phyloP scores from a whole-genome alignment of 306 rosid genomes.

The Malus fusca region DNA sequence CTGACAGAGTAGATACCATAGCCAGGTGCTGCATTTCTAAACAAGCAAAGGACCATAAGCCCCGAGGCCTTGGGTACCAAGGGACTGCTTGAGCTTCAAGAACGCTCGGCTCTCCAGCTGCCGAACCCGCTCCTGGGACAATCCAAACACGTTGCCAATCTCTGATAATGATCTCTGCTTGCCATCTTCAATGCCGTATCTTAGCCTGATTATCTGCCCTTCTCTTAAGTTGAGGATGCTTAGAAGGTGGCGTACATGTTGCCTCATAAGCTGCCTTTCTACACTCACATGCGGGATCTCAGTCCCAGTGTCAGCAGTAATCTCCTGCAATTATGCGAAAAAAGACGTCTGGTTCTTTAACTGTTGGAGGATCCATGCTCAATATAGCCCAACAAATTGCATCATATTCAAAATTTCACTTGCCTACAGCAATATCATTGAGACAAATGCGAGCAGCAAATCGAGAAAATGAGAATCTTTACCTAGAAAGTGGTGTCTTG shows the following conservation, averaged over 20 bases:
- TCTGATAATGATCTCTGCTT: slow-evolving; percentile 46
- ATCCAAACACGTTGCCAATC: slow-evolving; percentile 53
- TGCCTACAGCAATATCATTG: background rate
- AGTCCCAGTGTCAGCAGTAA: slow-evolving; percentile 58
- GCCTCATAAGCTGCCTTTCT: slow-evolving; percentile 71
- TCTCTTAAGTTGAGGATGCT: slow-evolving; percentile 50
- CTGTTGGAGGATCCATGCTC: background rate
- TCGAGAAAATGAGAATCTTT: slow-evolving; percentile 15
- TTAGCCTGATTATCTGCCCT: slow-evolving; percentile 58
- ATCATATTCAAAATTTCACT: background rate
- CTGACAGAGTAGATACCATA: slow-evolving; percentile 13
- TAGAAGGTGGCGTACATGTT: slow-evolving; percentile 57
- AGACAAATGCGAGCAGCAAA: background rate
- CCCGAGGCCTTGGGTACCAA: slow-evolving; percentile 52
- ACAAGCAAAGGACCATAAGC: slow-evolving; percentile 56
- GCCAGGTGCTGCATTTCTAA: slow-evolving; percentile 18
- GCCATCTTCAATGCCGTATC: slow-evolving; percentile 75
- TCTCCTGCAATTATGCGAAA: slow-evolving; percentile 46
- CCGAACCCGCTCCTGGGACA: slow-evolving; percentile 66
- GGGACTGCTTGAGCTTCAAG: slow-evolving; percentile 59
- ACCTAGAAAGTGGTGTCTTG: slow-evolving; percentile 87
- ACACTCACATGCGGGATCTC: slow-evolving; percentile 60
- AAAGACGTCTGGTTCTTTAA: background rate
- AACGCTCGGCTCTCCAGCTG: slow-evolving; percentile 55
- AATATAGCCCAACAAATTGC: background rate